Percentiles rank a stretch among this genome's conserved stretches.
Evolutionary conservation across 441 rosid species (phyloP).

Genomic region (Capsella rubella): DNA sequence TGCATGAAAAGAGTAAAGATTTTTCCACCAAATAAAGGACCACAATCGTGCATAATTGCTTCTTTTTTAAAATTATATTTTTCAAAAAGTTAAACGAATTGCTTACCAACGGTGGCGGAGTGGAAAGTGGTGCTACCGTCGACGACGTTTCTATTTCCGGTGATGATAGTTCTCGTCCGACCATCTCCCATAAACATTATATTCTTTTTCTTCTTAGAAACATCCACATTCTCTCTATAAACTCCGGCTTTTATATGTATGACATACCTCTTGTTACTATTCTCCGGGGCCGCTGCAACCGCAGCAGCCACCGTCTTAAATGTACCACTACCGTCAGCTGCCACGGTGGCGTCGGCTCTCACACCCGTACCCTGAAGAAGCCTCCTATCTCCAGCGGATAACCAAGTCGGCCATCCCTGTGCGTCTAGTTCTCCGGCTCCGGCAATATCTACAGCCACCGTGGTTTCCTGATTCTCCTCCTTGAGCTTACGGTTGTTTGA

Average conservation of each 20-base stretch:
- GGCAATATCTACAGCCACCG: slow-evolving; percentile 30
- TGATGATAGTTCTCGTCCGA: slow-evolving; percentile 60
- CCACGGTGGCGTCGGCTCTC: slow-evolving; percentile 67
- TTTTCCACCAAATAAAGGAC: slow-evolving; percentile 27
- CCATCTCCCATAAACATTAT: slow-evolving; percentile 88
- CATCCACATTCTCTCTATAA: slow-evolving; percentile 71
- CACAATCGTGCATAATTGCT: slow-evolving; percentile 16
- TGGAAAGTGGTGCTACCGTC: slow-evolving; percentile 70
- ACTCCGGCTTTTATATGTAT: slow-evolving; percentile 75
- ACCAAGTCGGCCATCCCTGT: slow-evolving; percentile 76
- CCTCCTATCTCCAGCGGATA: slow-evolving; percentile 60
- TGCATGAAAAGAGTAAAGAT: slow-evolving; percentile 22
- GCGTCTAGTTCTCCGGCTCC: slow-evolving; percentile 42
- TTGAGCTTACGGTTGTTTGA: slow-evolving; percentile 52
- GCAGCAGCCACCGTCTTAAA: slow-evolving; percentile 68
- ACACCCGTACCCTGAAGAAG: slow-evolving; percentile 54
- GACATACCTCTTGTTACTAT: slow-evolving; percentile 60
- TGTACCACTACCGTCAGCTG: slow-evolving; percentile 80
- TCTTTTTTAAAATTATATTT: too few relatives aligned
- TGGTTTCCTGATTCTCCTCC: slow-evolving; percentile 39
- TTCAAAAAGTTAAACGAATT: slow-evolving; percentile 11
- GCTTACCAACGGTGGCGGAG: slow-evolving; percentile 87
- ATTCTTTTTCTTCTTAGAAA: slow-evolving; percentile 56
- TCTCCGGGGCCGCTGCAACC: slow-evolving; percentile 66
- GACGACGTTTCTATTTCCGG: slow-evolving; percentile 56